A percentile compares a stretch with the other conserved stretches of the same genome.
phyloP scores from a whole-genome alignment of 192 early-diverging fungal genomes.

The Coemansia sp. region DNA sequence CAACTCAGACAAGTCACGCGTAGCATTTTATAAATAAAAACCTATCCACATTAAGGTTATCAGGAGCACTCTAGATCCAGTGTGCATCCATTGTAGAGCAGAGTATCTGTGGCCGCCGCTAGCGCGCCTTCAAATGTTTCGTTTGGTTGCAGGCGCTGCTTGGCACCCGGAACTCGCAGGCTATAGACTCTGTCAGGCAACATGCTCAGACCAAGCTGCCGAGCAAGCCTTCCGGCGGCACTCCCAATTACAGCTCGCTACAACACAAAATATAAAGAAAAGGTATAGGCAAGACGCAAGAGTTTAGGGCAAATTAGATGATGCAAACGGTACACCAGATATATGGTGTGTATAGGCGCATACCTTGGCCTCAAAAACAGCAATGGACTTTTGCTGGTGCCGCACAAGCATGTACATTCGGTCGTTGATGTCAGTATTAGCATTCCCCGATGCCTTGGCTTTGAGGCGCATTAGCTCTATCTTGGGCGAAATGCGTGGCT shows the following conservation, averaged over 20 bases:
- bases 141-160: constrained; percentile 17
- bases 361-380: constrained; percentile 29
- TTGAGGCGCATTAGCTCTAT: constrained; percentile 48
- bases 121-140: constrained; percentile 14
- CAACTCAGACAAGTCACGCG: too few species aligned
- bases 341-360: neutral
- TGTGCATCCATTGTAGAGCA: constrained; percentile 33
- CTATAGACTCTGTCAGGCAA: constrained; percentile 16
- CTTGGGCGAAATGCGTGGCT: constrained; percentile 18
- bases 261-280: neutral
- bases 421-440: constrained; percentile 29
- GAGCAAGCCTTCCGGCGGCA: constrained; percentile 27
- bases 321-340: neutral
- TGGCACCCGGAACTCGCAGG: constrained; percentile 3
- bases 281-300: neutral
- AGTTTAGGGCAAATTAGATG: neutral
- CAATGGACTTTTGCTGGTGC: constrained; percentile 13
- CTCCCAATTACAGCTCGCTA: constrained; percentile 28
- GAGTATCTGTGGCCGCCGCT: neutral
- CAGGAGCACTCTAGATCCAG: constrained; percentile 8
- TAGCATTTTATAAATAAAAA: too few species aligned
- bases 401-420: constrained; percentile 26
- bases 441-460: constrained; percentile 32
- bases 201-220: constrained; percentile 16
- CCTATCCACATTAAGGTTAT: too few species aligned